phyloP scores from a whole-genome alignment of 2,329 filamentous ascomycete genomes.

The Zarea fungicola region DNA sequence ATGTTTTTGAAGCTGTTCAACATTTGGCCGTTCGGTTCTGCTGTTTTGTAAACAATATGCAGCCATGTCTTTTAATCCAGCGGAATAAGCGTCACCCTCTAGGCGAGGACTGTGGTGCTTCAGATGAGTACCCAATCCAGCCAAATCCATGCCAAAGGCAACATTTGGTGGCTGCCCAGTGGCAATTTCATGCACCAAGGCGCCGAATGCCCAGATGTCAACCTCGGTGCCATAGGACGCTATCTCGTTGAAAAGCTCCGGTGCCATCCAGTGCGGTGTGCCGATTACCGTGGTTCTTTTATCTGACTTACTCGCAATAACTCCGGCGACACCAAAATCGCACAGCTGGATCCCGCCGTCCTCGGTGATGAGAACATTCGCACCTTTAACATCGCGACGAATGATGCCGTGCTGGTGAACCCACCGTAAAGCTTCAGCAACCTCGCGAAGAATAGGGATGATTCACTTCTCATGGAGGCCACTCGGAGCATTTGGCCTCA shows the following conservation, averaged over 20 bases:
- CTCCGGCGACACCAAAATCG: constrained; percentile 63
- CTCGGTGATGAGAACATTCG: constrained; percentile 61
- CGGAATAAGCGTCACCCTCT: constrained; percentile 50
- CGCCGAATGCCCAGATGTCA: constrained; percentile 66
- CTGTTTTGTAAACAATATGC: constrained; percentile 56
- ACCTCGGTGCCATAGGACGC: constrained; percentile 50
- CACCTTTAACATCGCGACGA: constrained; percentile 50
- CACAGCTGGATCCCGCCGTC: constrained; percentile 59
- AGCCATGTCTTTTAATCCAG: constrained; percentile 49
- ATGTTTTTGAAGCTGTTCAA: constrained; percentile 57
- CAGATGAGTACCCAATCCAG: constrained; percentile 38
- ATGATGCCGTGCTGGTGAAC: constrained; percentile 48
- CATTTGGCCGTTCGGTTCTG: constrained; percentile 51
- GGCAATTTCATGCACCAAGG: constrained; percentile 62
- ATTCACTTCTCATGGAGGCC: constrained; percentile 48
- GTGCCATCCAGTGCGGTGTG: constrained; percentile 65
- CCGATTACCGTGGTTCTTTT: constrained; percentile 64
- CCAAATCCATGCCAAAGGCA: constrained; percentile 33
- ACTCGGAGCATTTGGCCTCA: constrained; percentile 33
- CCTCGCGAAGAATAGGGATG: constrained; percentile 45
- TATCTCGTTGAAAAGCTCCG: constrained; percentile 50
- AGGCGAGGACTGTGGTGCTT: constrained; percentile 48
- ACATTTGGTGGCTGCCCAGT: constrained; percentile 57
- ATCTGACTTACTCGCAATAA: constrained; percentile 52
- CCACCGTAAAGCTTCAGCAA: constrained; percentile 43